These are phyloP conservation scores for Taphrina deformans DNA, from an alignment of 1,139 yeast species.

Conservation along the genomic window DNA sequence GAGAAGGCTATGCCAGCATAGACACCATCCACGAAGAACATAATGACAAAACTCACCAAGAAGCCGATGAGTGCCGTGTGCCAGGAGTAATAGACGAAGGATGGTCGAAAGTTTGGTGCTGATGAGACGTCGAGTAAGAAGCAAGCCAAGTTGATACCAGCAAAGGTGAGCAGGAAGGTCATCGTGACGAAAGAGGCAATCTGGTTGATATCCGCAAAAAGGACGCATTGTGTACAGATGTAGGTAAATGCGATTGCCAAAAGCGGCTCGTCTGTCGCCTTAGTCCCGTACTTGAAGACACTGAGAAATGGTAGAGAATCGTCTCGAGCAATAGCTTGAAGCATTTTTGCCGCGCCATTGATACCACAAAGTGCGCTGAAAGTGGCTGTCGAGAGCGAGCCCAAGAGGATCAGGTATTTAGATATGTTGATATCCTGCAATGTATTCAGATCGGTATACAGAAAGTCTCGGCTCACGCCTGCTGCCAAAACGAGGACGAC, in stretches of 20 bases:
- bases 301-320: constrained; percentile 74
- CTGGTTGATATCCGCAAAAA: constrained; percentile 86
- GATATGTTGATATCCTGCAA: constrained; percentile 76
- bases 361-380: constrained; percentile 93
- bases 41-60: constrained; percentile 67
- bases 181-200: constrained; percentile 93
- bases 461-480: constrained; percentile 73
- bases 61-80: constrained; percentile 80
- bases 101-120: constrained; percentile 95
- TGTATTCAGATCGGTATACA: constrained; percentile 75
- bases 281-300: constrained; percentile 55
- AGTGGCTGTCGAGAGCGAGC: constrained; percentile 84
- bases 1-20: constrained; percentile 77
- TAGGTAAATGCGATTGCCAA: constrained; percentile 73
- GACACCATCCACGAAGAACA: constrained; percentile 90
- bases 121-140: constrained; percentile 81
- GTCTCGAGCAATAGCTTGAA: constrained; percentile 89
- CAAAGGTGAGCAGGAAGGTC: constrained; percentile 95
- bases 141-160: constrained; percentile 90
- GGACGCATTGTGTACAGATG: constrained; percentile 74
- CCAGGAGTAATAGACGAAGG: constrained; percentile 80
- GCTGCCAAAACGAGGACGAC: constrained; percentile 79
- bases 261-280: constrained; percentile 54
- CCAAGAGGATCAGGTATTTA: constrained; percentile 71
- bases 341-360: constrained; percentile 87